These are phyloP conservation scores for Marasmius sp. DNA, from an alignment of 1,284 basidiomycete genomes.

Conservation along the genomic window DNA sequence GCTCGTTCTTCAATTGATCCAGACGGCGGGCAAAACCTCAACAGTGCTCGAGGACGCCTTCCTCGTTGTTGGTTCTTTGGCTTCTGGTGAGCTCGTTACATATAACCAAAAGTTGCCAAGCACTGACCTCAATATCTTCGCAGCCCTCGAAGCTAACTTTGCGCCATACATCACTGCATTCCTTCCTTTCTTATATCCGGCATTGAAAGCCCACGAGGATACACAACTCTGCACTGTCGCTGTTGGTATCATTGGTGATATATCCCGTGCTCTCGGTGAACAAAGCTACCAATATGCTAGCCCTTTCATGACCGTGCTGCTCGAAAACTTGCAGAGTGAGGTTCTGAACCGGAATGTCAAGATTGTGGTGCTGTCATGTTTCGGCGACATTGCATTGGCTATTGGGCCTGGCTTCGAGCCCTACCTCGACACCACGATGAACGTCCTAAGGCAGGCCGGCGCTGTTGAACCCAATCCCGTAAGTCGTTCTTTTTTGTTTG, in stretches of 20 bases:
- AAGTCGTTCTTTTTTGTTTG: slow-evolving; percentile 28
- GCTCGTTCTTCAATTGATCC: slow-evolving; percentile 83
- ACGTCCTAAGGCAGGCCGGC: slow-evolving; percentile 89
- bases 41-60: slow-evolving; percentile 98
- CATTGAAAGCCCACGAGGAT: slow-evolving; percentile 92
- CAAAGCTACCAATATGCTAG: slow-evolving; percentile 81
- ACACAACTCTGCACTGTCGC: slow-evolving; percentile 94
- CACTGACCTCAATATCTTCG: slow-evolving; percentile 1
- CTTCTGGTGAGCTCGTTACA: slow-evolving; percentile 49
- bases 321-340: slow-evolving; percentile 91
- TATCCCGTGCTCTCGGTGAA: slow-evolving; percentile 90
- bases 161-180: slow-evolving; percentile 90
- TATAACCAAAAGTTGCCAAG: background rate
- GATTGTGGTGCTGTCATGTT: slow-evolving; percentile 92
- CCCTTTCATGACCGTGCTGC: slow-evolving; percentile 87
- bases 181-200: slow-evolving; percentile 87
- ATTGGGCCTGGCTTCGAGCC: slow-evolving; percentile 88
- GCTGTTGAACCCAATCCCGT: slow-evolving; percentile 84
- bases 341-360: slow-evolving; percentile 94
- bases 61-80: slow-evolving; percentile 90
- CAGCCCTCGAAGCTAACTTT: slow-evolving; percentile 84
- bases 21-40: slow-evolving; percentile 87
- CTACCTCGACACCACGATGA: slow-evolving; percentile 89
- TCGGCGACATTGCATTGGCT: slow-evolving; percentile 96
- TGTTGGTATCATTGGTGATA: slow-evolving; percentile 94